Conservation (phyloP, 306 rosid species). For the Lathyrus oleraceus region DNA sequence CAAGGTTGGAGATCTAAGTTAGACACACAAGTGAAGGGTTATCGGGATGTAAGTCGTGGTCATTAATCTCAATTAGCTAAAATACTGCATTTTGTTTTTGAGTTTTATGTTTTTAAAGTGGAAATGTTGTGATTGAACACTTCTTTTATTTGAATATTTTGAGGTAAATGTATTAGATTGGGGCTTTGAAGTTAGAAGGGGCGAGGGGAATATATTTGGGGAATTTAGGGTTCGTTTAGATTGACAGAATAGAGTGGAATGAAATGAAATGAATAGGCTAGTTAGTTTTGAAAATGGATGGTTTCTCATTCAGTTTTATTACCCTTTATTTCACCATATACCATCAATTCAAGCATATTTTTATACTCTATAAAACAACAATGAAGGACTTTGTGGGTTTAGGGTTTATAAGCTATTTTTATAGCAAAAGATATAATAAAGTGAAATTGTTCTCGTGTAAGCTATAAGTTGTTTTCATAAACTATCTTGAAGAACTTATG, state of each 20-base stretch:
- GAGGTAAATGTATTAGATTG: not conserved
- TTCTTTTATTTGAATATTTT: not conserved
- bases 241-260: too few species aligned
- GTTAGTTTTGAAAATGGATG: not conserved
- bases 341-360: not conserved
- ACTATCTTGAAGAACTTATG: too few species aligned
- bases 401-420: too few species aligned
- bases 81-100: slow-evolving; percentile 4
- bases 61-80: too few species aligned
- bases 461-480: too few species aligned
- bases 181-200: not conserved
- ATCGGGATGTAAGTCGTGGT: slow-evolving; percentile 67
- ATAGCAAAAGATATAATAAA: too few species aligned
- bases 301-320: not conserved
- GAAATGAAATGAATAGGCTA: too few species aligned
- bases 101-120: slow-evolving; percentile 1
- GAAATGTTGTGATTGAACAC: not conserved
- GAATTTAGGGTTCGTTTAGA: not conserved
- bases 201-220: not conserved
- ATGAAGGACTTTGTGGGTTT: not conserved
- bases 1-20: slow-evolving; percentile 91
- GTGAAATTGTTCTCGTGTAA: too few species aligned
- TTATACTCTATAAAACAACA: not conserved
- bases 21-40: slow-evolving; percentile 82
- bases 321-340: not conserved